A percentile compares a stretch with the other conserved stretches of the same genome.
Conservation (phyloP, 2,329 filamentous ascomycete genomes). For the Alternaria infectoria region DNA sequence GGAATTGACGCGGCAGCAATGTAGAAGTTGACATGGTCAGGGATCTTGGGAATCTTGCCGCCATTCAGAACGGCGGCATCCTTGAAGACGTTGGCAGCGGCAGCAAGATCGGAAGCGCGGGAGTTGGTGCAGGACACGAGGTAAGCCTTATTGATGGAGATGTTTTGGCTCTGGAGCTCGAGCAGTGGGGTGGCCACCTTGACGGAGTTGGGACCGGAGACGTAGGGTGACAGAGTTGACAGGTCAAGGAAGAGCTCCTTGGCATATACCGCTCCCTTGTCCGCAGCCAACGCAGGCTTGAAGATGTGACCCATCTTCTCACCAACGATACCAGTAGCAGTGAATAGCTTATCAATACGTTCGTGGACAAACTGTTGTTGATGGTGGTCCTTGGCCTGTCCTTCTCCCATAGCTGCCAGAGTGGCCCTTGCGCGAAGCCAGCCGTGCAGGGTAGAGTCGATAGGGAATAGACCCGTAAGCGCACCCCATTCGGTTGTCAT, state of each 20-base stretch:
- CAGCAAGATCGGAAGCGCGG: slow-evolving; percentile 77
- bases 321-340: slow-evolving; percentile 46
- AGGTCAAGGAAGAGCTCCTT: slow-evolving; percentile 84
- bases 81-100: slow-evolving; percentile 84
- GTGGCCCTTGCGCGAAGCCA: slow-evolving; percentile 84
- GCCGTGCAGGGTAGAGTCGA: slow-evolving; percentile 71
- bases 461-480: slow-evolving; percentile 77
- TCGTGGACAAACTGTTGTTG: slow-evolving; percentile 73
- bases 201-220: slow-evolving; percentile 88
- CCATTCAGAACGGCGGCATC: slow-evolving; percentile 69
- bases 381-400: slow-evolving; percentile 55
- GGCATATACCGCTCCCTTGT: slow-evolving; percentile 79
- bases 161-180: slow-evolving; percentile 74
- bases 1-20: slow-evolving; percentile 82
- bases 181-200: slow-evolving; percentile 81
- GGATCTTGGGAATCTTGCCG: slow-evolving; percentile 72
- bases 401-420: slow-evolving; percentile 66
- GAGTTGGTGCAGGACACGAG: slow-evolving; percentile 91
- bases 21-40: slow-evolving; percentile 81
- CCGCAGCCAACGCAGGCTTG: slow-evolving; percentile 69
- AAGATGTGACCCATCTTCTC: slow-evolving; percentile 45
- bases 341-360: slow-evolving; percentile 73
- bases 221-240: slow-evolving; percentile 80
- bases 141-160: slow-evolving; percentile 83
- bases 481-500: slow-evolving; percentile 87